Evolutionary conservation across 148 eudicot species (phyloP).

Genomic region (Vaccinium darrowii): DNA sequence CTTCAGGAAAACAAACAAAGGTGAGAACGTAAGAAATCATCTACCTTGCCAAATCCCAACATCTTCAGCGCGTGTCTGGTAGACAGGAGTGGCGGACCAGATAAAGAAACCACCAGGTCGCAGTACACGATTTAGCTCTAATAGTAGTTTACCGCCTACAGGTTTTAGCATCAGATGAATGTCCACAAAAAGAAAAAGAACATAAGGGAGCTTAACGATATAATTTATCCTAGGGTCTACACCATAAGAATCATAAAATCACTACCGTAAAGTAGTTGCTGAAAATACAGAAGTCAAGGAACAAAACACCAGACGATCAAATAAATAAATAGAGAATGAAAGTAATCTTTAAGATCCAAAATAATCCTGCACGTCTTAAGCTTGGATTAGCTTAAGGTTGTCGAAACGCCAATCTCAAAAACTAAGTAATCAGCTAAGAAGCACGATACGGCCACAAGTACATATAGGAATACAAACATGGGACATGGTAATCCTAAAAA

Average conservation of each 20-base stretch:
- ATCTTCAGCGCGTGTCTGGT: constrained; percentile 40
- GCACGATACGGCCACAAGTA: not conserved
- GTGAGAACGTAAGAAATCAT: not conserved
- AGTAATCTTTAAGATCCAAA: constrained; percentile 23
- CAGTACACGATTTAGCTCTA: constrained; percentile 49
- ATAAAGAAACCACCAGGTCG: constrained; percentile 57
- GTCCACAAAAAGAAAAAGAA: not conserved
- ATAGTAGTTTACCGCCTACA: constrained; percentile 50
- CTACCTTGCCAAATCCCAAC: constrained; percentile 50
- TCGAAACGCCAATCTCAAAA: not conserved
- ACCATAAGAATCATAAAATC: not conserved
- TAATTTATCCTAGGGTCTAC: not conserved
- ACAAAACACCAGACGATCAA: not conserved
- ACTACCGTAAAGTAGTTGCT: not conserved
- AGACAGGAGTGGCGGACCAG: constrained; percentile 57
- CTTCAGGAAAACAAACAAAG: not conserved
- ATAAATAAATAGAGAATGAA: not conserved
- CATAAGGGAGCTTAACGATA: not conserved
- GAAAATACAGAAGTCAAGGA: not conserved
- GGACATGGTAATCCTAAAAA: not conserved
- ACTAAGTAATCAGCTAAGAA: constrained; percentile 1
- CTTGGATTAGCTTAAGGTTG: not conserved
- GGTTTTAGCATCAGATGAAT: constrained; percentile 1
- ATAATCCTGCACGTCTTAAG: not conserved
- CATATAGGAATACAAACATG: not conserved